A percentile compares a stretch with the other conserved stretches of the same genome.
Conservation (phyloP, 441 rosid genomes). For the Gossypium schwendimanii region DNA sequence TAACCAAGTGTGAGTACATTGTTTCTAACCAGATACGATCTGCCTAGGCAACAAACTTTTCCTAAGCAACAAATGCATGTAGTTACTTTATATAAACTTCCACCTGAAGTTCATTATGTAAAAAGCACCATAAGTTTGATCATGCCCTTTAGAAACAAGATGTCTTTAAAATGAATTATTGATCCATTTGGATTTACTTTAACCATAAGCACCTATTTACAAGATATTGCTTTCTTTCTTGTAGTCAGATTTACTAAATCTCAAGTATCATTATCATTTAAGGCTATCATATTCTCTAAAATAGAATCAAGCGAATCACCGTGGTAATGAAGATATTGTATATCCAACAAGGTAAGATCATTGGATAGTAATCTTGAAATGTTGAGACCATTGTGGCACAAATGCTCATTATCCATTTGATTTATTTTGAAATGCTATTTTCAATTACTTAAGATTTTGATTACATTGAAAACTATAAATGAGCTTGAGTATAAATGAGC, state of each 20-base stretch:
- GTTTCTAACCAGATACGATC: neutral
- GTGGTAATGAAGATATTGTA: neutral
- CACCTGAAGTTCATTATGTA: neutral
- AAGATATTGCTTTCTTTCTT: neutral
- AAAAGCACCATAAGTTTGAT: neutral
- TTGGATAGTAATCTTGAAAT: neutral
- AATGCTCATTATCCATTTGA: neutral
- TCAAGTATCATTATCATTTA: neutral
- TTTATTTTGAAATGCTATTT: neutral
- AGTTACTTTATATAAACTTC: neutral
- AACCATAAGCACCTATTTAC: neutral
- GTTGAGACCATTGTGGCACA: neutral
- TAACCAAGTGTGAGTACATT: neutral
- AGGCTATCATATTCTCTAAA: neutral
- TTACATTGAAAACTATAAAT: neutral
- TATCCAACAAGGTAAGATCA: neutral
- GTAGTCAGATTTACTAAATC: neutral
- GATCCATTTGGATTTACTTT: neutral
- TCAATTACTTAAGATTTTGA: no score
- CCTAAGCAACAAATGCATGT: neutral
- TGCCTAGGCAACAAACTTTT: neutral
- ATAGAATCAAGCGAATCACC: neutral
- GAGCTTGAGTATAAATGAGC: neutral
- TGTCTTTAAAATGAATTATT: neutral
- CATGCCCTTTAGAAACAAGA: neutral